A percentile compares a stretch with the other conserved stretches of the same genome.
phyloP scores from a whole-genome alignment of 306 rosid species.

The Prunus armeniaca region DNA sequence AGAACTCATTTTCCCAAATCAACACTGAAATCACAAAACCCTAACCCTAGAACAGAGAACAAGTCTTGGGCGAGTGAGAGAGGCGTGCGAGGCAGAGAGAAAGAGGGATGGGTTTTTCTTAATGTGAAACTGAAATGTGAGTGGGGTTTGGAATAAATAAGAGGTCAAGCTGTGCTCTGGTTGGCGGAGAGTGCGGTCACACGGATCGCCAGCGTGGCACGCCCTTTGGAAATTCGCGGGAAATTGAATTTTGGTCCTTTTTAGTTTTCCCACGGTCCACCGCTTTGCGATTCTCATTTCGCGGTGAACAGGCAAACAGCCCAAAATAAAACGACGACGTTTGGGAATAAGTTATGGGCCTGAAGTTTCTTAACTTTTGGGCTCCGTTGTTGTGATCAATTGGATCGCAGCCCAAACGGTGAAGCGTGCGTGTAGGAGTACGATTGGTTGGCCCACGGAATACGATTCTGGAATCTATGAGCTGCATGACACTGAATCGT shows the following conservation, averaged over 20 bases:
- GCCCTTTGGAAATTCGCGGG: constrained; percentile 24
- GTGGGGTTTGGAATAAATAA: constrained; percentile 29
- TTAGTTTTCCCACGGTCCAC: neutral
- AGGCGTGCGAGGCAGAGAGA: neutral
- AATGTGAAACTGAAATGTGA: neutral
- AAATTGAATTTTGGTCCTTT: neutral
- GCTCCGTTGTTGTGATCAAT: no score
- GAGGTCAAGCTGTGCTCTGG: neutral
- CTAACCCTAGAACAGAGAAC: constrained; percentile 37
- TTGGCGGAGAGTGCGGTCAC: constrained; percentile 11
- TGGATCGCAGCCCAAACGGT: neutral
- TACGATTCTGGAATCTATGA: neutral
- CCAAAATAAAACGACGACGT: neutral
- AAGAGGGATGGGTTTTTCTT: no score
- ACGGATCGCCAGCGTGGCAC: constrained; percentile 36
- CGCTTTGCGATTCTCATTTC: neutral
- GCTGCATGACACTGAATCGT: neutral
- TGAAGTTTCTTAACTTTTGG: neutral
- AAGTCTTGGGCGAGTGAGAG: neutral
- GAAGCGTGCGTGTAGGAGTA: neutral
- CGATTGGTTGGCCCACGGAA: neutral
- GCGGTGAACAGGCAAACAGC: neutral
- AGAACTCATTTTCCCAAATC: constrained; percentile 53
- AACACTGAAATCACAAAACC: constrained; percentile 1
- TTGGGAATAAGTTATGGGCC: neutral